A percentile compares a stretch with the other conserved stretches of the same genome.
These are phyloP conservation scores for Colletotrichum sansevieriae DNA, from an alignment of 2,329 filamentous ascomycete genomes.

Conservation along the genomic window DNA sequence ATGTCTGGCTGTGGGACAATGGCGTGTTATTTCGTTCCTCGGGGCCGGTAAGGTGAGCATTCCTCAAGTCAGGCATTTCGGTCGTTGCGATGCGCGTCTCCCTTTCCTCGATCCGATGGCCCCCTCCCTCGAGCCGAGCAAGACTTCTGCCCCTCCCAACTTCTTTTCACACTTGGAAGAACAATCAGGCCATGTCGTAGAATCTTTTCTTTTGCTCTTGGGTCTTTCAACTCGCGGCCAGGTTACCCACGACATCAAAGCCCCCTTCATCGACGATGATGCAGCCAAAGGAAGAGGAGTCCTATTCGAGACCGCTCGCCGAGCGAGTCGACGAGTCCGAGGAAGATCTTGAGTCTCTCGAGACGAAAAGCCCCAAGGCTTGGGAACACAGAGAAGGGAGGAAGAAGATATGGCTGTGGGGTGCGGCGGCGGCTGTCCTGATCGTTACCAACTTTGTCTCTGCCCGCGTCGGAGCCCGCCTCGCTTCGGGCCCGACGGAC, in stretches of 20 bases:
- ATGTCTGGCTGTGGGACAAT: background rate
- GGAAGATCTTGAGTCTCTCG: slow-evolving; percentile 40
- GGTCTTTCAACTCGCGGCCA: background rate
- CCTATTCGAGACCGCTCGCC: slow-evolving; percentile 34
- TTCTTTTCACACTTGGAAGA: background rate
- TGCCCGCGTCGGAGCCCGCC: slow-evolving; percentile 41
- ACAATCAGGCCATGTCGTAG: background rate
- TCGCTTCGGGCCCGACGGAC: slow-evolving; percentile 36
- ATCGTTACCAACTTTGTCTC: slow-evolving; percentile 42
- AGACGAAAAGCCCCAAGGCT: background rate
- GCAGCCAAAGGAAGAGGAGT: slow-evolving; percentile 33
- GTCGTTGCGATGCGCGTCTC: slow-evolving; percentile 25
- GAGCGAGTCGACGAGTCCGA: slow-evolving; percentile 42
- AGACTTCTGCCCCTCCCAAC: background rate
- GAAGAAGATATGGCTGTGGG: slow-evolving; percentile 15
- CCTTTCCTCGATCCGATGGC: slow-evolving; percentile 17
- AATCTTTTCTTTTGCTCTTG: background rate
- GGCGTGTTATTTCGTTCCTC: background rate
- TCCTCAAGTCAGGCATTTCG: slow-evolving; percentile 30
- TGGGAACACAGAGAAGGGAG: slow-evolving; percentile 21
- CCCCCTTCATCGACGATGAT: slow-evolving; percentile 39
- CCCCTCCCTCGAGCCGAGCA: slow-evolving; percentile 1
- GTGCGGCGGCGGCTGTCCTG: slow-evolving; percentile 20
- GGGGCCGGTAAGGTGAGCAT: slow-evolving; percentile 6
- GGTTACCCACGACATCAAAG: background rate